Evolutionary conservation across 306 rosid species (phyloP).

Genomic region (Hippophae rhamnoides): DNA sequence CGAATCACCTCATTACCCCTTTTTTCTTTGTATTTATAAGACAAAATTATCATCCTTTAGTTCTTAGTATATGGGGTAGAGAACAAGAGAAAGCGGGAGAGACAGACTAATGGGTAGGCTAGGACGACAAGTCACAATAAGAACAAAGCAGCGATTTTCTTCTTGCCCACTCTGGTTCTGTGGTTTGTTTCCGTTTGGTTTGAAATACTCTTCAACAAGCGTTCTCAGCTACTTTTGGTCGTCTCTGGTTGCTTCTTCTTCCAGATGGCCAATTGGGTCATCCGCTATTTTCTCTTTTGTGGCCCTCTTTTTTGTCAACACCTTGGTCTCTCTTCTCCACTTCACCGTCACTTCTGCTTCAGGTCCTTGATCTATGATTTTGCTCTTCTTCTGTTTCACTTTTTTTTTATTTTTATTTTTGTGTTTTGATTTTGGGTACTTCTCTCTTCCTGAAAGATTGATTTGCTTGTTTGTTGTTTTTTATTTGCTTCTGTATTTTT

Average conservation of each 20-base stretch:
- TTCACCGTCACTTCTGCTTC: slow-evolving; percentile 61
- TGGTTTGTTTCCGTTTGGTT: slow-evolving; percentile 51
- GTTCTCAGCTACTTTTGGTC: slow-evolving; percentile 37
- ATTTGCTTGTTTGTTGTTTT: background rate
- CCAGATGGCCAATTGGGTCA: slow-evolving; percentile 47
- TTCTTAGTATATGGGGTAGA: no score
- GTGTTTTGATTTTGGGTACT: background rate
- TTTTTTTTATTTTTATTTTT: background rate
- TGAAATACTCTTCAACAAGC: slow-evolving; percentile 39
- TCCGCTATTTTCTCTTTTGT: slow-evolving; percentile 33
- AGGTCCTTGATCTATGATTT: slow-evolving; percentile 34
- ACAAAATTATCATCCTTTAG: no score
- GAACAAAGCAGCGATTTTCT: slow-evolving; percentile 37
- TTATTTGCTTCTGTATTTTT: background rate
- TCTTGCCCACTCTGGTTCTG: slow-evolving; percentile 46
- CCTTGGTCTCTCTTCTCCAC: slow-evolving; percentile 84
- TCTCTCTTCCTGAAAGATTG: background rate
- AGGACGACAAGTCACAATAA: slow-evolving; percentile 7
- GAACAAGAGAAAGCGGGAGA: background rate
- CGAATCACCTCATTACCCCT: no score
- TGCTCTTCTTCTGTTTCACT: background rate
- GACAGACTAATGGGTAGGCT: slow-evolving; percentile 23
- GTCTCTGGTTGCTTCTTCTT: slow-evolving; percentile 52
- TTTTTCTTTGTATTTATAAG: no score
- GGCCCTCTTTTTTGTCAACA: slow-evolving; percentile 70